Percentiles rank a stretch among this genome's conserved stretches.
These are phyloP conservation scores for Calamus simplicifolius DNA, from an alignment of 176 grass and related monocot genomes.

Conservation along the genomic window DNA sequence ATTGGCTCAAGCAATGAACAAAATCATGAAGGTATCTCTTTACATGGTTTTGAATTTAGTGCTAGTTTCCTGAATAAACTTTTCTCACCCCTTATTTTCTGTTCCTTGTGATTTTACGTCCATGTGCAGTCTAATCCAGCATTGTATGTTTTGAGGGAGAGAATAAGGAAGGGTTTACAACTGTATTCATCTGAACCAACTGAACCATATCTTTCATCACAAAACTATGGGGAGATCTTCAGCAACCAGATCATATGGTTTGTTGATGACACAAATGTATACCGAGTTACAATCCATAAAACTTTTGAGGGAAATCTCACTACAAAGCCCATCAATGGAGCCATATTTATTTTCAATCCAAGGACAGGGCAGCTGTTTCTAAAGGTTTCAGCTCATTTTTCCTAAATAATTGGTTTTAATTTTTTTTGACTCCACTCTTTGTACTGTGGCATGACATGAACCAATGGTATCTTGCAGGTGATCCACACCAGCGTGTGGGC, in stretches of 20 bases:
- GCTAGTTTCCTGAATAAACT: neutral
- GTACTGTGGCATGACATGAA: neutral
- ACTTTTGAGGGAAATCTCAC: conserved; percentile 99
- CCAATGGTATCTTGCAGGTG: conserved; percentile 39
- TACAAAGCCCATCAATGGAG: conserved; percentile 95
- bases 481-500: conserved; percentile 99
- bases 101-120: neutral
- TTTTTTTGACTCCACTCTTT: too few species aligned
- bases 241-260: conserved; percentile 99
- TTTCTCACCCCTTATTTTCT: conserved; percentile 14
- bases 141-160: conserved; percentile 84
- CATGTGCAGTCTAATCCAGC: conserved; percentile 86
- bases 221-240: conserved; percentile 99
- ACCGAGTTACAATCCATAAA: conserved; percentile 95
- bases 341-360: conserved; percentile 98
- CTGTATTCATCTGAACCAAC: conserved; percentile 97
- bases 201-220: conserved; percentile 93
- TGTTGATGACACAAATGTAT: conserved; percentile 98
- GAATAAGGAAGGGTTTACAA: conserved; percentile 96
- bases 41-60: too few species aligned
- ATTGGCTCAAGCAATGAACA: conserved; percentile 97
- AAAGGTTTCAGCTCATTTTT: conserved; percentile 42
- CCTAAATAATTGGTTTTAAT: neutral
- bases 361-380: conserved; percentile 93
- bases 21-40: conserved; percentile 92